phyloP scores from a whole-genome alignment of 75 land plant species.

The Larix kaempferi region DNA sequence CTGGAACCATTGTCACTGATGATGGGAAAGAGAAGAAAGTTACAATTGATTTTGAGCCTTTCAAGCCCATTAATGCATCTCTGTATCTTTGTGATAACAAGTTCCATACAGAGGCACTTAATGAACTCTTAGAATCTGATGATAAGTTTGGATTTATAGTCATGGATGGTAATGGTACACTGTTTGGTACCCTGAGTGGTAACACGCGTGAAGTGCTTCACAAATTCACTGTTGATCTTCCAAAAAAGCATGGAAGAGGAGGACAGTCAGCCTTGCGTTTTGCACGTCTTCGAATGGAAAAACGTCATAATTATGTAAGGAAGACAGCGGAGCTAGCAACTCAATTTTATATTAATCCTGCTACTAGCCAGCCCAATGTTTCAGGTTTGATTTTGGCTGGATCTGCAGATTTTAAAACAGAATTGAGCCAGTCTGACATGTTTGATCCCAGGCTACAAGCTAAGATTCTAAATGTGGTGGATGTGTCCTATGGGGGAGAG shows the following conservation, averaged over 20 bases:
- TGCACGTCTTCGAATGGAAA: constrained; percentile 67
- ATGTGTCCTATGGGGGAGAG: constrained; percentile 68
- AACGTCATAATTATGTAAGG: constrained; percentile 69
- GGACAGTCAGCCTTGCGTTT: constrained; percentile 76
- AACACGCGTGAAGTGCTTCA: constrained; percentile 58
- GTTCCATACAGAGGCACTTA: constrained; percentile 69
- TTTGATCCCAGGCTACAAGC: constrained; percentile 79
- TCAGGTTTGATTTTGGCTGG: constrained; percentile 45
- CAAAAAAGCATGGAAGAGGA: constrained; percentile 74
- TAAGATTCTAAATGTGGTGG: constrained; percentile 66
- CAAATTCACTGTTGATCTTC: constrained; percentile 55
- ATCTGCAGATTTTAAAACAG: constrained; percentile 64
- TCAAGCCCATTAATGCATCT: constrained; percentile 81
- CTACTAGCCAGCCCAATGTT: constrained; percentile 63
- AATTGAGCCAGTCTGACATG: constrained; percentile 78
- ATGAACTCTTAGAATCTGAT: constrained; percentile 64
- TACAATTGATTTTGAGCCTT: constrained; percentile 67
- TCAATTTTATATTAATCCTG: constrained; percentile 35
- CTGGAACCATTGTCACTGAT: constrained; percentile 78
- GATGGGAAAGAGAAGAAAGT: constrained; percentile 90
- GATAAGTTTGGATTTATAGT: constrained; percentile 61
- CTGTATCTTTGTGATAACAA: constrained; percentile 77
- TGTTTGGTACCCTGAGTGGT: constrained; percentile 79
- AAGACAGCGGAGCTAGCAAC: constrained; percentile 62
- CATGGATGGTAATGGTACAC: constrained; percentile 81